Percentiles rank a stretch among this genome's conserved stretches.
These are phyloP conservation scores for Isoetes taiwanensis DNA, from an alignment of 75 land plant species.

Conservation along the genomic window DNA sequence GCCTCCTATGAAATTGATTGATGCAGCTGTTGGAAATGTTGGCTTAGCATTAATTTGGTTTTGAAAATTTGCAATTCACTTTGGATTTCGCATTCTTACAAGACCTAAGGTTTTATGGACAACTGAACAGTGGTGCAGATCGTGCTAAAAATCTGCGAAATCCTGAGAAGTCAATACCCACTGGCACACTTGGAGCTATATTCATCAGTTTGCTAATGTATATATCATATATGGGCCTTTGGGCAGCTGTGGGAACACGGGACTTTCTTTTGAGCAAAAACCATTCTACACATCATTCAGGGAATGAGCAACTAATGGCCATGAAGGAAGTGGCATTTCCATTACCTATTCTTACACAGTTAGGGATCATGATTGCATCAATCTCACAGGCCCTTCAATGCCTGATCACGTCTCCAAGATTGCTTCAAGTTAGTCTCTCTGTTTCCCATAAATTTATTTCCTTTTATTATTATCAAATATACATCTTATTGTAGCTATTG, in stretches of 20 bases:
- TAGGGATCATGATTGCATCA: slow-evolving; percentile 22
- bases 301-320: slow-evolving; percentile 10
- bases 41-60: too few species aligned
- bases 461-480: too few species aligned
- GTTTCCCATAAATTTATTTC: too few species aligned
- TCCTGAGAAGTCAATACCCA: slow-evolving; percentile 20
- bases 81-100: too few species aligned
- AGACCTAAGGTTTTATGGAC: too few species aligned
- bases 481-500: too few species aligned
- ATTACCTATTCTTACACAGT: slow-evolving; percentile 15
- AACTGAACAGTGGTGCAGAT: slow-evolving; percentile 24
- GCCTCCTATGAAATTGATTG: too few species aligned
- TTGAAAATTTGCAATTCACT: too few species aligned
- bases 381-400: slow-evolving; percentile 24
- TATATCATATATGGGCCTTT: slow-evolving; percentile 19
- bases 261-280: slow-evolving; percentile 11
- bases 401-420: slow-evolving; percentile 20
- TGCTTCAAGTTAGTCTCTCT: slow-evolving; percentile 14
- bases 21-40: too few species aligned
- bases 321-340: slow-evolving; percentile 21
- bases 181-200: slow-evolving; percentile 21
- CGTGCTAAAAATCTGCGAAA: slow-evolving; percentile 16
- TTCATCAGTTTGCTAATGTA: slow-evolving; percentile 18
- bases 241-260: slow-evolving; percentile 27
- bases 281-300: slow-evolving; percentile 2